Conservation (phyloP, 2,329 filamentous ascomycete genomes). For the Penicillium hordei region DNA sequence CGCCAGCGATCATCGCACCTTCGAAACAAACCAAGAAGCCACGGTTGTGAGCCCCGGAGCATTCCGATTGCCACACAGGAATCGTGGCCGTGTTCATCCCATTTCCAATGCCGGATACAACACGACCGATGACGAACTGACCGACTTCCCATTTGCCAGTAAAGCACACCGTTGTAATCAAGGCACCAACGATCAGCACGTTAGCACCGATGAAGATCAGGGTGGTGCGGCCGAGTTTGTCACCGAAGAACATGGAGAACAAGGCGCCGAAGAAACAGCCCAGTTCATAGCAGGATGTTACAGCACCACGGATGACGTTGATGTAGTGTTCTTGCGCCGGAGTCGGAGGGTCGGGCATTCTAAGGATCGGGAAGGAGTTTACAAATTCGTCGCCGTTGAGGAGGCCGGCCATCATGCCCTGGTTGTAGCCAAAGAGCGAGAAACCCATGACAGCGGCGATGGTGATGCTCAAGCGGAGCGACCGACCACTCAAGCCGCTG, state of each 20-base stretch:
- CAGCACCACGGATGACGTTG: constrained; percentile 48
- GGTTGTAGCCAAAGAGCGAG: constrained; percentile 41
- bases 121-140: constrained; percentile 38
- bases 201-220: constrained; percentile 55
- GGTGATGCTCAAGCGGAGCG: constrained; percentile 23
- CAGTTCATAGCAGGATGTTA: constrained; percentile 53
- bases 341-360: constrained; percentile 29
- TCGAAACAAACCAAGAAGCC: constrained; percentile 29
- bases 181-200: constrained; percentile 37
- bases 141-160: constrained; percentile 19
- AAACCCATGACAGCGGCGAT: constrained; percentile 45
- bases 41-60: constrained; percentile 25
- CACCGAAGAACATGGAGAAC: constrained; percentile 22
- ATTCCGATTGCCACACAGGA: constrained; percentile 37
- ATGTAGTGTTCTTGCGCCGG: constrained; percentile 17
- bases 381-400: constrained; percentile 22
- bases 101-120: constrained; percentile 33
- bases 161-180: constrained; percentile 19
- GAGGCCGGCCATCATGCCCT: constrained; percentile 25
- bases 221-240: constrained; percentile 27
- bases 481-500: constrained; percentile 17
- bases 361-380: constrained; percentile 14
- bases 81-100: constrained; percentile 35
- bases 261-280: constrained; percentile 37
- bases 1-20: constrained; percentile 34